A percentile compares a stretch with the other conserved stretches of the same genome.
These are phyloP conservation scores for Tricholoma sp. DNA, from an alignment of 768 basidiomycete species.

Conservation along the genomic window DNA sequence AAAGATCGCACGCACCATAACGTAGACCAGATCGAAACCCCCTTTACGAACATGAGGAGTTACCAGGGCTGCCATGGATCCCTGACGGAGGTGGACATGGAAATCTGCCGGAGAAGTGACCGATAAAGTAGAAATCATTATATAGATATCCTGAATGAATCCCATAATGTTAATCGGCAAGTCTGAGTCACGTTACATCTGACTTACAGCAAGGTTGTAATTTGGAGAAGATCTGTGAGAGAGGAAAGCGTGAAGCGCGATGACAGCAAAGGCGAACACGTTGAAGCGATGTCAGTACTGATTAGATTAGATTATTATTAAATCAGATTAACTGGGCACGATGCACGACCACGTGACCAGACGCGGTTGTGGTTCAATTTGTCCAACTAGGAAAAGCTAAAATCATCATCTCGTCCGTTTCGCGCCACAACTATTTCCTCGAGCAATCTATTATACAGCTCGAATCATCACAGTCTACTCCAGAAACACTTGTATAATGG, in stretches of 20 bases:
- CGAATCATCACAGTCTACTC: conserved; percentile 6
- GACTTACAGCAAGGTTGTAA: too few species aligned
- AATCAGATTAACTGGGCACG: neutral
- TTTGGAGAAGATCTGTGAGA: too few species aligned
- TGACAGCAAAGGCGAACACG: neutral
- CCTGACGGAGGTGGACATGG: conserved; percentile 96
- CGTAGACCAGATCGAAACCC: conserved; percentile 89
- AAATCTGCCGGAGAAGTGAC: conserved; percentile 79
- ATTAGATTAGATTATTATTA: conserved; percentile 1
- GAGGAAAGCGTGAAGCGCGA: too few species aligned
- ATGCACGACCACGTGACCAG: conserved; percentile 26
- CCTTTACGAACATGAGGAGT: conserved; percentile 87
- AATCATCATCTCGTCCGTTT: conserved; percentile 8
- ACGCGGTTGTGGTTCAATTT: conserved; percentile 22
- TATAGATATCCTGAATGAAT: neutral
- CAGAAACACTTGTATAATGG: conserved; percentile 41
- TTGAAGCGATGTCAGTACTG: neutral
- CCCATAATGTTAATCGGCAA: too few species aligned
- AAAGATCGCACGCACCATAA: conserved; percentile 63
- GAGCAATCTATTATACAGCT: neutral
- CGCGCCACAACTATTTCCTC: neutral
- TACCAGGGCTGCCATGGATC: conserved; percentile 73
- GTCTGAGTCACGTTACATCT: too few species aligned
- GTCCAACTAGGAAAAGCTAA: conserved; percentile 3
- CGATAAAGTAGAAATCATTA: conserved; percentile 33